These are phyloP conservation scores for Anethum foeniculum DNA, from an alignment of 140 eudicot genomes.

Conservation along the genomic window DNA sequence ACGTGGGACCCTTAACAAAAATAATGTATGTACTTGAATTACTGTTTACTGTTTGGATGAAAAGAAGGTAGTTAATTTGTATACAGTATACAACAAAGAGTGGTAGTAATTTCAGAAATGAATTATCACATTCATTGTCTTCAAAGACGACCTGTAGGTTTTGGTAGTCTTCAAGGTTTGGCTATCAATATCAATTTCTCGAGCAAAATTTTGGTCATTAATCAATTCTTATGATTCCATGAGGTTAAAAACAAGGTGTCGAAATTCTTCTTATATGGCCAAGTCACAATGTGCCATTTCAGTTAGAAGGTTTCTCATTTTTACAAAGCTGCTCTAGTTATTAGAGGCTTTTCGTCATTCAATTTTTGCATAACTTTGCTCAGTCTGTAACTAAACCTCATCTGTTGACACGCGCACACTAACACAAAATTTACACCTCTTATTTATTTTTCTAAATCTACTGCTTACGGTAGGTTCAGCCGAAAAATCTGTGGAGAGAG, in stretches of 20 bases:
- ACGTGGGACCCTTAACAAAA: too few relatives aligned
- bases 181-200: too few relatives aligned
- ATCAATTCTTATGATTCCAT: neutral
- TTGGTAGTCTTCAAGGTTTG: too few relatives aligned
- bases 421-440: neutral
- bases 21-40: too few relatives aligned
- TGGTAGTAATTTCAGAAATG: too few relatives aligned
- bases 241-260: neutral
- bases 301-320: neutral
- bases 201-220: neutral
- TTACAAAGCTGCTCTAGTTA: neutral
- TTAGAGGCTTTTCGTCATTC: neutral
- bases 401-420: neutral
- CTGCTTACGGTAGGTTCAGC: constrained; percentile 38
- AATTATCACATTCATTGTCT: too few relatives aligned
- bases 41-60: too few relatives aligned
- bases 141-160: too few relatives aligned
- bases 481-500: constrained; percentile 43
- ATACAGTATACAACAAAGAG: too few relatives aligned
- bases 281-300: neutral
- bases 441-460: constrained; percentile 15
- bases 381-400: neutral
- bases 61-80: too few relatives aligned
- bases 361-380: neutral
- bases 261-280: neutral